phyloP scores from a whole-genome alignment of 2,329 filamentous ascomycete genomes.

The Knoxdaviesia capensis region DNA sequence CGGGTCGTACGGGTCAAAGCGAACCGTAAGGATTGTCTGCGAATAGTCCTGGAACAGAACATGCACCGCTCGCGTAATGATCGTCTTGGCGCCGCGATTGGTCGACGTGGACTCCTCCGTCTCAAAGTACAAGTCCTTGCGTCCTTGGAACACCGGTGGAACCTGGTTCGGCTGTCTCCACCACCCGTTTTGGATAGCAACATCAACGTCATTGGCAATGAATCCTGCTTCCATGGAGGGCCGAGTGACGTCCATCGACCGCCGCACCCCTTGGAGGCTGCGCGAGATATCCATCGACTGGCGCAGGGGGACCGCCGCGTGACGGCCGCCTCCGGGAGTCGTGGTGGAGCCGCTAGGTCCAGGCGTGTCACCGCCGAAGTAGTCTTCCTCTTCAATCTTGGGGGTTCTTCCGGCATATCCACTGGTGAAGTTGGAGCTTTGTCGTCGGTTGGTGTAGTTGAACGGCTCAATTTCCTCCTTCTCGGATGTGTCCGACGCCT shows the following conservation, averaged over 20 bases:
- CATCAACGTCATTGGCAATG: conserved; percentile 74
- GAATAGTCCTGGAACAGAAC: conserved; percentile 94
- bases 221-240: conserved; percentile 62
- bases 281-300: conserved; percentile 14
- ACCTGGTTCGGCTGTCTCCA: conserved; percentile 67
- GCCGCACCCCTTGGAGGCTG: conserved; percentile 11
- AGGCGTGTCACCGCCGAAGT: conserved; percentile 25
- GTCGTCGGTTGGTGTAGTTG: conserved; percentile 18
- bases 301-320: conserved; percentile 7
- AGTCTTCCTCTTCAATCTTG: conserved; percentile 23
- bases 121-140: conserved; percentile 69
- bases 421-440: conserved; percentile 4
- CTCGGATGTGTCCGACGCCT: conserved; percentile 9
- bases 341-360: conserved; percentile 24
- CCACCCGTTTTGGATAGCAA: conserved; percentile 58
- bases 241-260: conserved; percentile 57
- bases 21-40: conserved; percentile 70
- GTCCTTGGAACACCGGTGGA: conserved; percentile 63
- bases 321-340: conserved; percentile 10
- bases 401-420: conserved; percentile 12
- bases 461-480: conserved; percentile 33
- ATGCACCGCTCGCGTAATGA: conserved; percentile 61
- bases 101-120: conserved; percentile 55
- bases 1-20: conserved; percentile 57
- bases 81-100: conserved; percentile 48